These are phyloP conservation scores for Balamuthia mandrillaris DNA, from an alignment of 208 protist genomes.

Conservation along the genomic window DNA sequence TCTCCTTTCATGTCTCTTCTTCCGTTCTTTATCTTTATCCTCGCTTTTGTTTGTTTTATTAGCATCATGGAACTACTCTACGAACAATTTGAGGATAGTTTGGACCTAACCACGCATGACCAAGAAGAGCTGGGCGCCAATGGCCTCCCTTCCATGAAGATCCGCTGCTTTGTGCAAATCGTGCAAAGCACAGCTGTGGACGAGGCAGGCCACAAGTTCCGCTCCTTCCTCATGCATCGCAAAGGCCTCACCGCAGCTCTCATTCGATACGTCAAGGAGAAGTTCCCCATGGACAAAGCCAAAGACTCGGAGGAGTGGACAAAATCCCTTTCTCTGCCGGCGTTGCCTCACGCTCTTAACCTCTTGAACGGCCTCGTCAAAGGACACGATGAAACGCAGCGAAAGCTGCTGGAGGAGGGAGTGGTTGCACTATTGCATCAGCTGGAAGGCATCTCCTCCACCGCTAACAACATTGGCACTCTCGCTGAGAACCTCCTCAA, in stretches of 20 bases:
- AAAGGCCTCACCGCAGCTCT: no score
- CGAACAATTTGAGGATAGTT: no score
- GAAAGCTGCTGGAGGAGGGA: background rate
- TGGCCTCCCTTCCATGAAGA: background rate
- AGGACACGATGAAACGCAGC: constrained; percentile 49
- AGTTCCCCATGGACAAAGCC: constrained; percentile 29
- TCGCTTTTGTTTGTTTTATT: no score
- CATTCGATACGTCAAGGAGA: background rate
- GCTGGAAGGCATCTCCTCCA: constrained; percentile 52
- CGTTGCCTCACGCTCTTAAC: constrained; percentile 57
- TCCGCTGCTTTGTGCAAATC: constrained; percentile 28
- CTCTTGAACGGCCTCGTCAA: constrained; percentile 58
- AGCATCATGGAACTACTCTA: no score
- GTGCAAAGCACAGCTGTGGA: background rate
- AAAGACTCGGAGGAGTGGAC: constrained; percentile 38
- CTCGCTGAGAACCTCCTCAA: constrained; percentile 70
- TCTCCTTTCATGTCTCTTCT: no score
- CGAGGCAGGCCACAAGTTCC: background rate
- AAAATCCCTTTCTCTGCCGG: constrained; percentile 10
- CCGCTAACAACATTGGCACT: constrained; percentile 54
- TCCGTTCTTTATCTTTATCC: no score
- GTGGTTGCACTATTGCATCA: constrained; percentile 53
- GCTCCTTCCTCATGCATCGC: background rate
- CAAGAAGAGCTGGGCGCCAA: background rate
- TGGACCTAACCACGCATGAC: constrained; percentile 42